These are phyloP conservation scores for Lantana camara DNA, from an alignment of 257 asterid genomes.

Conservation along the genomic window DNA sequence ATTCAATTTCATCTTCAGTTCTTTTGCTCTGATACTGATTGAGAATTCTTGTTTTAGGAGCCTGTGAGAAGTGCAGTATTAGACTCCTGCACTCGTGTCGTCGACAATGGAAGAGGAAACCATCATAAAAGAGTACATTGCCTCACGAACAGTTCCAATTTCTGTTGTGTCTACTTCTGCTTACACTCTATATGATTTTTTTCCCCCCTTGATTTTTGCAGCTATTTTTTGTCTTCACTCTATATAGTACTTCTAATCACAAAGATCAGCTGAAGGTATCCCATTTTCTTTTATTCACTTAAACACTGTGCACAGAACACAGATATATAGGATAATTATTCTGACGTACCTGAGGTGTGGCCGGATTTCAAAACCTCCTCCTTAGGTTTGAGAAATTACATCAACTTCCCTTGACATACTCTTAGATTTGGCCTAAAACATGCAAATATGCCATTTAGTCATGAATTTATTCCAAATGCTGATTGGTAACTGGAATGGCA, in stretches of 20 bases:
- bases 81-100: conserved; percentile 91
- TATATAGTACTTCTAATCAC: conserved; percentile 76
- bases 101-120: conserved; percentile 84
- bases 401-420: too few species aligned
- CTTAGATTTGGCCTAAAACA: too few species aligned
- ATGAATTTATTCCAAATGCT: too few species aligned
- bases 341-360: too few species aligned
- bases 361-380: too few species aligned
- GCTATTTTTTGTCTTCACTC: conserved; percentile 84
- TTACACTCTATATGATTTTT: conserved; percentile 17
- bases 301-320: too few species aligned
- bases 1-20: background rate
- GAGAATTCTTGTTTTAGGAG: conserved; percentile 48
- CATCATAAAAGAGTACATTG: conserved; percentile 67
- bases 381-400: too few species aligned
- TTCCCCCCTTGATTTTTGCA: conserved; percentile 40
- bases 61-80: conserved; percentile 82
- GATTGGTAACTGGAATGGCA: too few species aligned
- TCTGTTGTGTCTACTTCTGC: background rate
- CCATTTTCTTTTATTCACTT: background rate
- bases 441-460: too few species aligned
- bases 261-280: conserved; percentile 85
- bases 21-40: conserved; percentile 7
- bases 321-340: too few species aligned
- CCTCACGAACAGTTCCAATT: background rate